Conservation (phyloP, 2,329 filamentous ascomycete genomes). For the Tolypocladium cylindrosporum region DNA sequence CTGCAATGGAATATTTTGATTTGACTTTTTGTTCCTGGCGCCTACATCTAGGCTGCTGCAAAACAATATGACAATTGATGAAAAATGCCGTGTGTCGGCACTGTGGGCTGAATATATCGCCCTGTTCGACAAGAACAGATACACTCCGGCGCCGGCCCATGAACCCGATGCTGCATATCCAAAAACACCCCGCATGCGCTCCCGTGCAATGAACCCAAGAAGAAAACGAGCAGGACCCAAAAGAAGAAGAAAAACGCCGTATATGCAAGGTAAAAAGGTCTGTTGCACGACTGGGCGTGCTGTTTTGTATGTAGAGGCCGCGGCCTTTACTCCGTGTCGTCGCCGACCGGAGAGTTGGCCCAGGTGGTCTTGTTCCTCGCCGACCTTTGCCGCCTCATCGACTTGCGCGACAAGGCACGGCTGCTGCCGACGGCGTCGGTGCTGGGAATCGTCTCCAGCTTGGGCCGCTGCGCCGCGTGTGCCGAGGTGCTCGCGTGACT, state of each 20-base stretch:
- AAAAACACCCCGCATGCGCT: conserved; percentile 4
- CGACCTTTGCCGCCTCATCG: conserved; percentile 19
- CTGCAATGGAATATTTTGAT: not conserved
- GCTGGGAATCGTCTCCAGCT: conserved; percentile 36
- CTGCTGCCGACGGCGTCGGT: conserved; percentile 21
- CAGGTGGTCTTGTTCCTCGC: conserved; percentile 15
- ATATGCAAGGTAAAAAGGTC: conserved; percentile 1
- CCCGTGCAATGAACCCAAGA: conserved; percentile 4
- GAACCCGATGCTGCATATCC: not conserved
- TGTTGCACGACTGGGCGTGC: not conserved
- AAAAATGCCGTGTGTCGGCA: not conserved
- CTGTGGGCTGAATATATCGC: not conserved
- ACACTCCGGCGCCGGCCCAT: conserved; percentile 9
- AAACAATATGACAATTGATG: not conserved
- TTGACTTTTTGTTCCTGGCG: not conserved
- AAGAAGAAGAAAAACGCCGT: conserved; percentile 2
- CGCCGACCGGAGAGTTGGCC: conserved; percentile 25
- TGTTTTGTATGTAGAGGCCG: not conserved
- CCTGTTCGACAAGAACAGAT: conserved; percentile 5
- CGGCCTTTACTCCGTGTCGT: conserved; percentile 21
- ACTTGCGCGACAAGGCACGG: conserved; percentile 17
- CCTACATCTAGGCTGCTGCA: not conserved
- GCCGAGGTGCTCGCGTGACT: conserved; percentile 15
- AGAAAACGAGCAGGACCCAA: not conserved
- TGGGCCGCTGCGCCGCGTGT: conserved; percentile 30